Evolutionary conservation across 1,284 basidiomycete genomes (phyloP).

Genomic region (Cutaneotrichosporon dermatis): DNA sequence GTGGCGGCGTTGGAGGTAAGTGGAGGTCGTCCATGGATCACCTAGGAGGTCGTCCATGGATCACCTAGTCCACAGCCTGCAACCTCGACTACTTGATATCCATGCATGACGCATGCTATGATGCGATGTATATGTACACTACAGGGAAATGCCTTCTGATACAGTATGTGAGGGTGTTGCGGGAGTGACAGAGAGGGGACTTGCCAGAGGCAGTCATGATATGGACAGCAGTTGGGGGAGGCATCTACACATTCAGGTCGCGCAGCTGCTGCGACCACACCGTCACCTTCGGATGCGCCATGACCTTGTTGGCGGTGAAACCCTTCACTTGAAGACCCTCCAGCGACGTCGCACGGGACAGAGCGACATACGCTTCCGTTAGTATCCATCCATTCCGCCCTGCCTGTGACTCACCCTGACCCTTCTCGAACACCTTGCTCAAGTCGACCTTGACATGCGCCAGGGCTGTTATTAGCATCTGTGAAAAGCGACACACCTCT

Average conservation of each 20-base stretch:
- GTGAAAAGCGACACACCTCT: conserved; percentile 7
- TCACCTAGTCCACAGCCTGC: no score
- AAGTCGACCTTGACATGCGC: conserved; percentile 51
- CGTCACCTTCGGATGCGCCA: conserved; percentile 57
- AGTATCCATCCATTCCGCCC: not conserved
- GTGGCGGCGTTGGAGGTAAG: not conserved
- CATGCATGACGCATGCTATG: no score
- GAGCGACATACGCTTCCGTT: conserved; percentile 79
- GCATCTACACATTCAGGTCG: conserved; percentile 19
- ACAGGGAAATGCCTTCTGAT: no score
- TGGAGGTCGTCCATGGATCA: not conserved
- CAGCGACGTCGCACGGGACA: conserved; percentile 88
- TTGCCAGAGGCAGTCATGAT: no score
- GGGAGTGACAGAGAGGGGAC: no score
- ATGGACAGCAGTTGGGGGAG: no score
- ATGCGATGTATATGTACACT: no score
- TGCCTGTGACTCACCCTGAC: conserved; percentile 49
- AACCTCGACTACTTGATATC: no score
- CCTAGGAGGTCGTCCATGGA: no score
- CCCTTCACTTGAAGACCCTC: conserved; percentile 85
- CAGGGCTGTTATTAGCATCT: conserved; percentile 26
- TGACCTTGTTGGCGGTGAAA: conserved; percentile 74
- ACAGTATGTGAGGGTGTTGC: no score
- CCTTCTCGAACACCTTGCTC: conserved; percentile 68
- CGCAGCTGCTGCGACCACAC: conserved; percentile 32